Percentiles rank a stretch among this genome's conserved stretches.
phyloP scores from a whole-genome alignment of 345 rosid species.

The Brassica cretica region DNA sequence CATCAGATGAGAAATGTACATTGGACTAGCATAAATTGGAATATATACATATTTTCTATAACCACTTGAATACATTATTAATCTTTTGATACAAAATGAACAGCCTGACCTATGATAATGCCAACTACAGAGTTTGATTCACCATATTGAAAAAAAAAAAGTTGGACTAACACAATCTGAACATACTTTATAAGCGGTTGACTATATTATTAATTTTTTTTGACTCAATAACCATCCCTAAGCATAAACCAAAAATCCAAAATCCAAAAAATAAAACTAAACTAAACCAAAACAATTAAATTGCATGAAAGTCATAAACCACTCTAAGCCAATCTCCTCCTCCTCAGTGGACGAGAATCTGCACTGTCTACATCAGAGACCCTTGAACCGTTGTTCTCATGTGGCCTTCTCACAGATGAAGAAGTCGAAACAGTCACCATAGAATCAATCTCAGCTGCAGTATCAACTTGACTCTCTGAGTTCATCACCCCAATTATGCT shows the following conservation, averaged over 20 bases:
- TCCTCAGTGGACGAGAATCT: conserved; percentile 67
- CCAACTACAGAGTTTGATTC: not conserved
- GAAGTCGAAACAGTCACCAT: conserved; percentile 71
- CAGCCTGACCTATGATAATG: not conserved
- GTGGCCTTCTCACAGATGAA: conserved; percentile 55
- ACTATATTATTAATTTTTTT: not conserved
- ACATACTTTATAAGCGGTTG: not conserved
- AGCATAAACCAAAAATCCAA: not conserved
- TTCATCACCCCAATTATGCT: conserved; percentile 73
- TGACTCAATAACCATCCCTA: not conserved
- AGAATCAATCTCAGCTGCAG: conserved; percentile 78
- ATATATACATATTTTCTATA: not conserved
- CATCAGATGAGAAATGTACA: not conserved
- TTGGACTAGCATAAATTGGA: not conserved
- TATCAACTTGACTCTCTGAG: conserved; percentile 77
- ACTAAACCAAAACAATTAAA: not conserved
- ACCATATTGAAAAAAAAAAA: not conserved
- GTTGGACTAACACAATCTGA: not conserved
- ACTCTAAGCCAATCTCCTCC: not conserved
- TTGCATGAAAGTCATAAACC: not conserved
- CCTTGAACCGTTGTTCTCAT: conserved; percentile 55
- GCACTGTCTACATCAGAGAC: conserved; percentile 67
- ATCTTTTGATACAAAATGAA: not conserved
- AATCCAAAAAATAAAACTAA: not conserved
- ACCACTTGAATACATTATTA: not conserved